phyloP scores from a whole-genome alignment of 2,329 filamentous ascomycete species.

The Ascochyta rabiei region DNA sequence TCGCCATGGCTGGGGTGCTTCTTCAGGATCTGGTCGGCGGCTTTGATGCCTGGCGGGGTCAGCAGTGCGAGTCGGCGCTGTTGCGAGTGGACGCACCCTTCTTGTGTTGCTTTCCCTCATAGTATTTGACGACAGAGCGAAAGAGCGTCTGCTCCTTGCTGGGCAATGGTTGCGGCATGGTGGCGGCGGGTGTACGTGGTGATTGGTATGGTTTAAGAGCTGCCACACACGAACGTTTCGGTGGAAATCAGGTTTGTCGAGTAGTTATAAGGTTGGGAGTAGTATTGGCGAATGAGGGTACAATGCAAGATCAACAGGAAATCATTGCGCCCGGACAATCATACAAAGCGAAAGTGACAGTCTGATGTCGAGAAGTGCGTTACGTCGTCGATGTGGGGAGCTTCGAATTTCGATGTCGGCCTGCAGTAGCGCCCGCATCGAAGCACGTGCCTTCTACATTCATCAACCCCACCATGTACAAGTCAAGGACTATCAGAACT shows the following conservation, averaged over 20 bases:
- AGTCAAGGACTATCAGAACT: no score
- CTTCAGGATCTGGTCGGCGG: conserved; percentile 92
- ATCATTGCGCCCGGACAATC: conserved; percentile 8
- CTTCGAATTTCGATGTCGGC: conserved; percentile 40
- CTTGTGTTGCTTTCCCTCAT: conserved; percentile 99
- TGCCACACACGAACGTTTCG: conserved; percentile 20
- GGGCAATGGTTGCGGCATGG: conserved; percentile 74
- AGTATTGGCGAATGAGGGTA: neutral
- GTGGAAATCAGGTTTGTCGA: conserved; percentile 17
- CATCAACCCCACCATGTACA: neutral
- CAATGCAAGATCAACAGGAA: conserved; percentile 8
- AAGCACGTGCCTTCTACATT: conserved; percentile 26
- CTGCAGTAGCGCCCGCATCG: conserved; percentile 30
- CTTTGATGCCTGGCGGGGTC: conserved; percentile 74
- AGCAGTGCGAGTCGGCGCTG: conserved; percentile 19
- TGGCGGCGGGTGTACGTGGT: conserved; percentile 26
- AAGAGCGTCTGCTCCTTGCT: conserved; percentile 95
- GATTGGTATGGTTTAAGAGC: conserved; percentile 12
- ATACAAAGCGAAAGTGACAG: conserved; percentile 11
- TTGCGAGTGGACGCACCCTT: conserved; percentile 59
- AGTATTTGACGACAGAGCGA: conserved; percentile 90
- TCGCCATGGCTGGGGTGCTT: conserved; percentile 97
- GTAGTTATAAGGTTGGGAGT: neutral
- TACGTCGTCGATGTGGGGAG: conserved; percentile 40
- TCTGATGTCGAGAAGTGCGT: conserved; percentile 19